Evolutionary conservation across 345 rosid genomes (phyloP).

Genomic region (rapeseed (Brassica napus)): DNA sequence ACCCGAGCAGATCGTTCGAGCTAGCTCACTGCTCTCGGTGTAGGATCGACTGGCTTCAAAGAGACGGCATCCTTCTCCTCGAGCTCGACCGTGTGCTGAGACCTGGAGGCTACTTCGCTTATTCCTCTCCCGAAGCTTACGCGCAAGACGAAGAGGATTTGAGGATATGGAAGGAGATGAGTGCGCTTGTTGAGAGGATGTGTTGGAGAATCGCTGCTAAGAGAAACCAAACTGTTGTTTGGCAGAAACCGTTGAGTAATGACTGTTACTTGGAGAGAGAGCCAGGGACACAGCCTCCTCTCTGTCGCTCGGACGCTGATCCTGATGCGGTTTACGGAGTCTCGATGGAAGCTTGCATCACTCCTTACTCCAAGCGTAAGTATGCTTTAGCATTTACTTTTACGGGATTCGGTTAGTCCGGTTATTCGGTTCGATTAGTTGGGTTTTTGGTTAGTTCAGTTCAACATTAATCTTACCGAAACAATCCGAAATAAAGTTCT

Average conservation of each 20-base stretch:
- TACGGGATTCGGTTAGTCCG: background rate
- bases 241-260: slow-evolving; percentile 93
- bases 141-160: slow-evolving; percentile 97
- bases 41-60: slow-evolving; percentile 98
- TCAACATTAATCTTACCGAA: background rate
- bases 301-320: slow-evolving; percentile 83
- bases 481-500: no score
- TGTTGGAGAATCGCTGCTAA: slow-evolving; percentile 94
- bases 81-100: slow-evolving; percentile 94
- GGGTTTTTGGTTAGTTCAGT: background rate
- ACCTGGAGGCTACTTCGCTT: slow-evolving; percentile 98
- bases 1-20: slow-evolving; percentile 99
- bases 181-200: slow-evolving; percentile 90
- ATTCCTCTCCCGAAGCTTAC: slow-evolving; percentile 98
- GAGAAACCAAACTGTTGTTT: slow-evolving; percentile 92
- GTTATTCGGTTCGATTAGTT: background rate
- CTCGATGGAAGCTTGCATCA: slow-evolving; percentile 89
- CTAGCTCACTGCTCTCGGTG: slow-evolving; percentile 98
- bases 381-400: background rate
- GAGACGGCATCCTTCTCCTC: slow-evolving; percentile 97
- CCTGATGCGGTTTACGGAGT: slow-evolving; percentile 90
- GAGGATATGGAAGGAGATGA: slow-evolving; percentile 93
- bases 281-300: slow-evolving; percentile 86
- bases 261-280: slow-evolving; percentile 84
- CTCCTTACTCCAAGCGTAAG: slow-evolving; percentile 88